Base-by-base conservation (phyloP, 202 grass and related monocot species). In the Brachypodium distachyon region DNA sequence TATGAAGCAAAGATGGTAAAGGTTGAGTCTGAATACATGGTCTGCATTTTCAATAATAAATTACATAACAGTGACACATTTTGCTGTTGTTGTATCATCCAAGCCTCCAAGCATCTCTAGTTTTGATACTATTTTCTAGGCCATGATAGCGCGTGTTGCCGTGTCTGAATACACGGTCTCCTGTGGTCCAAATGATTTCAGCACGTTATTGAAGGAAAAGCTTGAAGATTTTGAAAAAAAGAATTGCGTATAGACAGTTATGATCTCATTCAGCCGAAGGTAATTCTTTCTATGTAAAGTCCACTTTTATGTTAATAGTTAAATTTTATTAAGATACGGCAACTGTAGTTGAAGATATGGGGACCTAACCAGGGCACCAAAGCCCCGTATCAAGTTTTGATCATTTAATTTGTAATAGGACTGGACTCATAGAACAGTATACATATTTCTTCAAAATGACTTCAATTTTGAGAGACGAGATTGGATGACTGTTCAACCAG, bases 171-270 rank as follows among this genome's bases (percentile, higher is more conserved):
- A n/a, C n/a, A n/a, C n/a, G n/a, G n/a, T 97, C 81, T 94, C 88
- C 61, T 97, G 94, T 72, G 94, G 94, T 82, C 84, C 94, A 29
- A 97, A 97, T 55, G 94, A 97, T 82, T 97, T 94, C 76, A 92
- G 94, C 79, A 80, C 76, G 59, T 73, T 97, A 57, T 74, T 97
- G 91, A 94, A 89, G 77, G 91, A 92, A 28, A 94, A 88, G 28
- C 70, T 97, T 23, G 84, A 89, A 77, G 85, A 67, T 67, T 86
- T 65, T 77, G 91, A 85, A 52, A 97, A 97, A 71, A n/a, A n/a
- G n/a, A 80, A 71, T 56, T 97, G 94, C 72, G 82, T 82, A 37
- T 97, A 91, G 94, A 90, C 87, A 97, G 94, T 56, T 97, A 82
- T 80, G 94, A 97, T 92, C 82, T 97, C 46, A 93, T 93, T 23